Conservation (phyloP, 257 asterid species). For the Salvia splendens region DNA sequence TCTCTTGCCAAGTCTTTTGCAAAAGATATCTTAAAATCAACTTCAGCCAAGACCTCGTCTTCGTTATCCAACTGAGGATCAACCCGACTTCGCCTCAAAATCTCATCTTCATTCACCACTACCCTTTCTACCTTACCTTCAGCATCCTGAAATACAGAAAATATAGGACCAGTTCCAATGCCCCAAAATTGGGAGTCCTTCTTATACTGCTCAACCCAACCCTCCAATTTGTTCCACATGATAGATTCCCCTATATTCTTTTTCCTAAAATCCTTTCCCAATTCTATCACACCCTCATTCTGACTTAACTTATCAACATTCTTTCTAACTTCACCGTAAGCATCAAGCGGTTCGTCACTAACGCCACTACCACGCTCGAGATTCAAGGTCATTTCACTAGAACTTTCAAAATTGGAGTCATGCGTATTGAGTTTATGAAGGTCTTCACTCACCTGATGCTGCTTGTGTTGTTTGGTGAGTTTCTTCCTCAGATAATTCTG, state of each 20-base stretch:
- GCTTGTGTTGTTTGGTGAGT: slow-evolving; percentile 38
- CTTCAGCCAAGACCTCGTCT: slow-evolving; percentile 46
- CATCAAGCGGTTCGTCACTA: slow-evolving; percentile 33
- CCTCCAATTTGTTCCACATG: slow-evolving; percentile 68
- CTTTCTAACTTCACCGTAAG: slow-evolving; percentile 26
- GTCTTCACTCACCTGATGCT: slow-evolving; percentile 52
- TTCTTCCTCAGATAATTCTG: slow-evolving; percentile 74
- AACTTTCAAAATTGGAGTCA: slow-evolving; percentile 28
- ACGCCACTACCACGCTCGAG: slow-evolving; percentile 27
- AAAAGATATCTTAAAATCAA: slow-evolving; percentile 53
- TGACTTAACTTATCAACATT: slow-evolving; percentile 23
- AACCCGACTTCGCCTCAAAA: slow-evolving; percentile 57
- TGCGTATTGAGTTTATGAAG: slow-evolving; percentile 38
- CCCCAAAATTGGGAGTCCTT: slow-evolving; percentile 83
- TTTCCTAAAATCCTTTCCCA: slow-evolving; percentile 37
- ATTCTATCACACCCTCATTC: slow-evolving; percentile 28
- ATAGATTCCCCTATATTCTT: slow-evolving; percentile 52
- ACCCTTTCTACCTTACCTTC: slow-evolving; percentile 71
- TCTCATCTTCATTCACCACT: slow-evolving; percentile 80
- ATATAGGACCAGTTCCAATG: slow-evolving; percentile 69
- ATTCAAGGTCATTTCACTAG: slow-evolving; percentile 26
- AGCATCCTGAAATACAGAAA: slow-evolving; percentile 60
- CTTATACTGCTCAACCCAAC: slow-evolving; percentile 84
- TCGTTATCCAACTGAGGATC: slow-evolving; percentile 41
- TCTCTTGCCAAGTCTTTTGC: slow-evolving; percentile 73